phyloP scores from a whole-genome alignment of 176 grass and related monocot genomes.

The Musa troglodytarum region DNA sequence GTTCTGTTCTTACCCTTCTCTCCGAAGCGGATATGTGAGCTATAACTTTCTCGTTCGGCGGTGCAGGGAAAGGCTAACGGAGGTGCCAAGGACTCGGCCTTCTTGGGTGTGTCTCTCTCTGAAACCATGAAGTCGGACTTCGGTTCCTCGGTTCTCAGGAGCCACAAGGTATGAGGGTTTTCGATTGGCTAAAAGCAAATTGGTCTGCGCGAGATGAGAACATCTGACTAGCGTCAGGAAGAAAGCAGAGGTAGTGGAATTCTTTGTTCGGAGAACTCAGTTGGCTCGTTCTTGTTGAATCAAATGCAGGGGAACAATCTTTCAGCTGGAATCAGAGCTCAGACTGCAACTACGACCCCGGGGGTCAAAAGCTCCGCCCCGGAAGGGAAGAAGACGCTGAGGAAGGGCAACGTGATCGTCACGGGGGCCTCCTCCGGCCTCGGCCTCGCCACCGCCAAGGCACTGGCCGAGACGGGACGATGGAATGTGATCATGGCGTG shows the following conservation, averaged over 20 bases:
- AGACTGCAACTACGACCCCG: conserved; percentile 49
- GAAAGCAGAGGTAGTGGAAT: no score
- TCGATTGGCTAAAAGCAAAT: no score
- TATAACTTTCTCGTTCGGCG: conserved; percentile 6
- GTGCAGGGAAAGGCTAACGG: conserved; percentile 27
- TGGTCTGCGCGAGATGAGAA: no score
- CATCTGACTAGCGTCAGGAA: no score
- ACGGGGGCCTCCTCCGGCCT: conserved; percentile 91
- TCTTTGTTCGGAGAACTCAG: no score
- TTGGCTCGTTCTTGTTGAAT: not conserved
- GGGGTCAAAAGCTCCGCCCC: conserved; percentile 30
- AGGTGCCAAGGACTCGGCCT: conserved; percentile 46
- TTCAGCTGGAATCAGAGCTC: conserved; percentile 51
- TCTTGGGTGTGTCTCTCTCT: conserved; percentile 44
- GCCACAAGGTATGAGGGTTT: conserved; percentile 46
- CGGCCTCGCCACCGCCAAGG: conserved; percentile 90
- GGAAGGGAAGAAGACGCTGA: conserved; percentile 66
- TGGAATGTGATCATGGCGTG: conserved; percentile 97
- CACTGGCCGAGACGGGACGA: conserved; percentile 64
- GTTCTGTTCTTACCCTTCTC: not conserved
- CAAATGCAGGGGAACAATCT: conserved; percentile 41
- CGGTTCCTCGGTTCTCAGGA: conserved; percentile 28
- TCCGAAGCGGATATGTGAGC: not conserved
- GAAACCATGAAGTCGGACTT: conserved; percentile 52
- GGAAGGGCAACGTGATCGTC: conserved; percentile 81